phyloP scores from a whole-genome alignment of 2,329 filamentous ascomycete species.

The Colletotrichum sp. region DNA sequence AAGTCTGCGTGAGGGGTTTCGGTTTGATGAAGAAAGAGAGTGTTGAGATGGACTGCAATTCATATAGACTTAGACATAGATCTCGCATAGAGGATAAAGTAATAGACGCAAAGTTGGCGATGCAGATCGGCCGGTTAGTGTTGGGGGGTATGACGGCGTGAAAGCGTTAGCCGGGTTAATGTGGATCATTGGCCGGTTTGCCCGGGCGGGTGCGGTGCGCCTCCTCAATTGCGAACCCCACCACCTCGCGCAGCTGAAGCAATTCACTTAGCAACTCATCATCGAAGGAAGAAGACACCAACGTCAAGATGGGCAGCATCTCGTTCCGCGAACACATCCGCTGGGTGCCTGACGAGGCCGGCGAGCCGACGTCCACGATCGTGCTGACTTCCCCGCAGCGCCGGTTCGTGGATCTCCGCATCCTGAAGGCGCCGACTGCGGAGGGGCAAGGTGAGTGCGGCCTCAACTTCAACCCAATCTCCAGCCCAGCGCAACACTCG shows the following conservation, averaged over 20 bases:
- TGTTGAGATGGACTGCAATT: background rate
- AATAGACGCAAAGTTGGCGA: background rate
- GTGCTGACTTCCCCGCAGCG: conserved; percentile 65
- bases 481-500: background rate
- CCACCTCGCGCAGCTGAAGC: background rate
- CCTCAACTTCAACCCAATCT: background rate
- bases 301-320: conserved; percentile 48
- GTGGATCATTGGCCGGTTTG: background rate
- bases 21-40: background rate
- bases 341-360: conserved; percentile 56
- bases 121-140: background rate
- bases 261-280: background rate
- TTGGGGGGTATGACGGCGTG: background rate
- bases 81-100: background rate
- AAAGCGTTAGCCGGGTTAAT: background rate
- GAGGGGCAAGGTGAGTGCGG: background rate
- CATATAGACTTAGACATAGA: conserved; percentile 15
- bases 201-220: background rate
- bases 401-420: conserved; percentile 67
- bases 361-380: conserved; percentile 67
- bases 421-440: conserved; percentile 35
- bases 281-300: background rate
- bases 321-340: conserved; percentile 65
- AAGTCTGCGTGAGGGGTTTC: background rate
- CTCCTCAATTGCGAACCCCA: background rate